phyloP scores from a whole-genome alignment of 2,329 filamentous ascomycete species.

The Aureobasidium subglaciale region DNA sequence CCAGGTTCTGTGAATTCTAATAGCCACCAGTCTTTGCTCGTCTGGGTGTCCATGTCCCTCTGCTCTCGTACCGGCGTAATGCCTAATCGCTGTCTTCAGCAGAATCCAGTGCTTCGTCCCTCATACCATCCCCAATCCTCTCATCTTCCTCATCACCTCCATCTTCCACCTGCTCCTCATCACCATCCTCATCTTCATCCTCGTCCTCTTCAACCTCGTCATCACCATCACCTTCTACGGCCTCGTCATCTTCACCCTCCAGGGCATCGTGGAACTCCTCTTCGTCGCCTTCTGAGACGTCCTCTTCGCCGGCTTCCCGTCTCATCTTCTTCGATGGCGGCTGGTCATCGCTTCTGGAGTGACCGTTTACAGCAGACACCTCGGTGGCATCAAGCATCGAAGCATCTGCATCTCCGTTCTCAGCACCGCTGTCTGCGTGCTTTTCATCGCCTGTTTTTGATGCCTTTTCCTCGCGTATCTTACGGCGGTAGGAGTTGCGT shows the following conservation, averaged over 20 bases:
- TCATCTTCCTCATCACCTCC: conserved; percentile 53
- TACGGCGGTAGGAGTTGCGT: conserved; percentile 64
- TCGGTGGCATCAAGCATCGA: conserved; percentile 17
- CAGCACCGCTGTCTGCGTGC: conserved; percentile 47
- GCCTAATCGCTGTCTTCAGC: conserved; percentile 27
- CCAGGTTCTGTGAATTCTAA: neutral
- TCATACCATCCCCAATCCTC: conserved; percentile 48
- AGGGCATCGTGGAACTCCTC: conserved; percentile 39
- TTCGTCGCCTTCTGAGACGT: conserved; percentile 35
- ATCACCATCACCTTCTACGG: conserved; percentile 45
- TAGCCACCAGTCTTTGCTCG: neutral
- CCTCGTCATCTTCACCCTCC: conserved; percentile 41
- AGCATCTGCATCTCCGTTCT: conserved; percentile 20
- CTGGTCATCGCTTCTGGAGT: conserved; percentile 34
- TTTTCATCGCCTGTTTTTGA: conserved; percentile 33
- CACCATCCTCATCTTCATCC: conserved; percentile 47
- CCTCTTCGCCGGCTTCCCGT: conserved; percentile 31
- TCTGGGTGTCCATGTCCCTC: neutral
- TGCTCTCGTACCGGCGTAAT: neutral
- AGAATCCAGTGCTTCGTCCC: conserved; percentile 30
- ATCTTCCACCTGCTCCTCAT: conserved; percentile 23
- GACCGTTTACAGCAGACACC: conserved; percentile 27
- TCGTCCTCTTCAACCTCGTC: conserved; percentile 51
- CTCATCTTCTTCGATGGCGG: conserved; percentile 46
- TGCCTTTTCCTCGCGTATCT: conserved; percentile 58